These are phyloP conservation scores for Solanum boliviense DNA, from an alignment of 257 asterid species.

Conservation along the genomic window DNA sequence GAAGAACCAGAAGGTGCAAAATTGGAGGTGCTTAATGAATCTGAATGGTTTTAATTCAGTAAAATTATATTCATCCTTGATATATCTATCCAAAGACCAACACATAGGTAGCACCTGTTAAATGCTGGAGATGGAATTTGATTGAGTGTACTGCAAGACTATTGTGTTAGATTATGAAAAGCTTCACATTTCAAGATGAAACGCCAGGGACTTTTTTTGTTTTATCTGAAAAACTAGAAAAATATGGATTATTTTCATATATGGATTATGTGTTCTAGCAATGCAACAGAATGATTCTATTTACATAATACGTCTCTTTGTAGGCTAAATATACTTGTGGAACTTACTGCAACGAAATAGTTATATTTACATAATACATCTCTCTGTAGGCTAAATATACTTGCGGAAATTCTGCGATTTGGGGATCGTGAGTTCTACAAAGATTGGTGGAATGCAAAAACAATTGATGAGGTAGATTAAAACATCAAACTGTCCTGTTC, in stretches of 20 bases:
- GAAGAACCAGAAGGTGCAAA: not conserved
- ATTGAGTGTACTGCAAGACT: not conserved
- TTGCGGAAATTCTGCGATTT: conserved; percentile 83
- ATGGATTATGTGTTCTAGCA: conserved; percentile 5
- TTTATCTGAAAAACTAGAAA: not conserved
- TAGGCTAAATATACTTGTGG: conserved; percentile 7
- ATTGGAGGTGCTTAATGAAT: not conserved
- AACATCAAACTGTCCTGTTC: not conserved
- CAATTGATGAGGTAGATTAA: conserved; percentile 77
- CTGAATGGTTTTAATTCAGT: not conserved
- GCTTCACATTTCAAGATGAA: not conserved
- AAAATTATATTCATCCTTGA: not conserved
- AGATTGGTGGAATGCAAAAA: conserved; percentile 99
- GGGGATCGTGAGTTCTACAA: conserved; percentile 99
- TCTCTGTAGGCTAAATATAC: conserved; percentile 86
- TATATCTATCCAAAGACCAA: not conserved
- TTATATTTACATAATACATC: not conserved
- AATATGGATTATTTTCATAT: not conserved
- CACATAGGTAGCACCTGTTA: not conserved
- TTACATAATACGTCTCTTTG: conserved; percentile 2
- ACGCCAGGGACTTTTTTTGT: not conserved
- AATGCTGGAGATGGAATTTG: not conserved
- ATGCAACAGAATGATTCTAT: not conserved
- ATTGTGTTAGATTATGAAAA: not conserved
- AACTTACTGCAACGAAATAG: conserved; percentile 7